Percentiles rank a stretch among this genome's conserved stretches.
Conservation (phyloP, 768 basidiomycete species). For the Sarcodon sp. region DNA sequence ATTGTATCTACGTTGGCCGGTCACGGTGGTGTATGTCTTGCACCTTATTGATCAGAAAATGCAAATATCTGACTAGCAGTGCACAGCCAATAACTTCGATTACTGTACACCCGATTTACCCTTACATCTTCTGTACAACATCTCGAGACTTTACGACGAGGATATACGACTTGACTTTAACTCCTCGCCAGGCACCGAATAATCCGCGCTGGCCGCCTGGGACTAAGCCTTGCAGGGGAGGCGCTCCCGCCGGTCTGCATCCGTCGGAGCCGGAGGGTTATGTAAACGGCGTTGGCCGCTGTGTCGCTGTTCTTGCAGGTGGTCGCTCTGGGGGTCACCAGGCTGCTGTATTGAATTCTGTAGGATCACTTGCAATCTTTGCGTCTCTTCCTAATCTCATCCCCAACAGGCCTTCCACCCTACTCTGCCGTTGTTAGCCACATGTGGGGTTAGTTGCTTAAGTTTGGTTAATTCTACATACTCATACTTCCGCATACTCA, state of each 20-base stretch:
- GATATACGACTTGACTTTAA: constrained; percentile 47
- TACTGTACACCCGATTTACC: constrained; percentile 43
- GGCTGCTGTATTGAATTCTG: constrained; percentile 56
- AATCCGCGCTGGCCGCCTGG: constrained; percentile 54
- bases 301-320: constrained; percentile 53
- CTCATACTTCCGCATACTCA: constrained; percentile 1
- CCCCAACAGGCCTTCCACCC: constrained; percentile 58
- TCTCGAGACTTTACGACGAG: constrained; percentile 61
- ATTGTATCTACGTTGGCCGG: constrained; percentile 43
- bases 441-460: constrained; percentile 49
- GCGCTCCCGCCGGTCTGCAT: constrained; percentile 59
- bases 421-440: constrained; percentile 51
- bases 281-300: constrained; percentile 34
- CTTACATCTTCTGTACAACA: constrained; percentile 55
- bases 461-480: neutral
- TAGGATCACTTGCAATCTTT: constrained; percentile 15
- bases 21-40: constrained; percentile 54
- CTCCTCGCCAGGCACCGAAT: constrained; percentile 18
- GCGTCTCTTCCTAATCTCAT: neutral
- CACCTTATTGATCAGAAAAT: neutral
- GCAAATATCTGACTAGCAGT: constrained; percentile 2
- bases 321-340: constrained; percentile 64
- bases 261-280: constrained; percentile 43
- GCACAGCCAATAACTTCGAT: constrained; percentile 53
- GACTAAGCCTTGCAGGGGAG: constrained; percentile 36